Percentiles rank a stretch among this genome's conserved stretches.
phyloP scores from a whole-genome alignment of 495 filamentous ascomycete species.

The Talaromyces stipitatus region DNA sequence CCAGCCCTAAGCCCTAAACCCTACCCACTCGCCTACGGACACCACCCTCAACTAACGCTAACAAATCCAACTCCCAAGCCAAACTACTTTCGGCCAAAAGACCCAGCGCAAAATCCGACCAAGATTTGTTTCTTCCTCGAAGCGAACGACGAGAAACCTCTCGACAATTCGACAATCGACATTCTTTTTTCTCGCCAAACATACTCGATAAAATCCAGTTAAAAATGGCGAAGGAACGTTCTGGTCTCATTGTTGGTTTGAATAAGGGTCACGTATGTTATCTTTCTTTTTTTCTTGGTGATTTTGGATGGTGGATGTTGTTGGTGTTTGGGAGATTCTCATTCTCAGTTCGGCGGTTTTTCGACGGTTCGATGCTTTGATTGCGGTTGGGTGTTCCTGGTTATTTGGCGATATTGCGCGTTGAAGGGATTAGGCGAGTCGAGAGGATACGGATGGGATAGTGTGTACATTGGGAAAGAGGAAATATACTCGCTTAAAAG shows the following conservation, averaged over 20 bases:
- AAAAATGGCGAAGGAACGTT: slow-evolving; percentile 58
- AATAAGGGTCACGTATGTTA: slow-evolving; percentile 84
- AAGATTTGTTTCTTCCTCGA: slow-evolving; percentile 16
- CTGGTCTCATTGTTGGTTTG: slow-evolving; percentile 71
- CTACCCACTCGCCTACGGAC: slow-evolving; percentile 29
- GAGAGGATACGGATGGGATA: background rate
- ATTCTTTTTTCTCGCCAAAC: background rate
- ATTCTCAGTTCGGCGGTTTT: background rate
- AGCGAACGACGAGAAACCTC: background rate
- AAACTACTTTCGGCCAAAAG: slow-evolving; percentile 8
- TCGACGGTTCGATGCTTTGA: slow-evolving; percentile 10
- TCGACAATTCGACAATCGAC: slow-evolving; percentile 1
- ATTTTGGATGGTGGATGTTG: slow-evolving; percentile 3
- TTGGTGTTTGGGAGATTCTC: background rate
- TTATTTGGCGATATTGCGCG: slow-evolving; percentile 3
- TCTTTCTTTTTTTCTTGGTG: slow-evolving; percentile 13
- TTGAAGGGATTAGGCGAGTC: background rate
- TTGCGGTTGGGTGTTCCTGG: slow-evolving; percentile 9
- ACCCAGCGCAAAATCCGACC: slow-evolving; percentile 27
- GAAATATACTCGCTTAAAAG: background rate
- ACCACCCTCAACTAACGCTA: slow-evolving; percentile 1
- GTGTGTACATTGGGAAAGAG: background rate
- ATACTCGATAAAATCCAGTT: slow-evolving; percentile 12
- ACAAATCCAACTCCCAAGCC: background rate
- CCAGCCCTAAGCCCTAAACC: slow-evolving; percentile 19